phyloP scores from a whole-genome alignment of 208 protist genomes.

The Plasmodiophora brassicae region DNA sequence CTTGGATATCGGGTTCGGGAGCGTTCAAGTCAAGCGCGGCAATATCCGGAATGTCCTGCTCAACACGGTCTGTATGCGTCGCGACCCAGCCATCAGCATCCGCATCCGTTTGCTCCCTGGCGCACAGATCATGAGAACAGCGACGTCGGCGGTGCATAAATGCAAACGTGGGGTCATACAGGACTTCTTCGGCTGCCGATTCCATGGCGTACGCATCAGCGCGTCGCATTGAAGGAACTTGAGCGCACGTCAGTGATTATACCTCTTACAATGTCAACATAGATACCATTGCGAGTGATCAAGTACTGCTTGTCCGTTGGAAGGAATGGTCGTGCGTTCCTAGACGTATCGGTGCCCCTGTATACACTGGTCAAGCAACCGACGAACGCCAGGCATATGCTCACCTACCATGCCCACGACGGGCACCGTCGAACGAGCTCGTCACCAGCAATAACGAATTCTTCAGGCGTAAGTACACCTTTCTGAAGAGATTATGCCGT shows the following conservation, averaged over 20 bases:
- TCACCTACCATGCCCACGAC: conserved; percentile 88
- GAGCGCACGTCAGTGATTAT: neutral
- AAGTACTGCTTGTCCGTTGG: conserved; percentile 91
- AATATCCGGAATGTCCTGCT: conserved; percentile 56
- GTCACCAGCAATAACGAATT: conserved; percentile 88
- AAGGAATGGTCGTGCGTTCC: conserved; percentile 62
- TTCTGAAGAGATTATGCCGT: conserved; percentile 41
- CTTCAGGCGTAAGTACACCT: conserved; percentile 56
- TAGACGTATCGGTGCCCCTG: neutral
- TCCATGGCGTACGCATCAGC: neutral
- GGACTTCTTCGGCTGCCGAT: conserved; percentile 35
- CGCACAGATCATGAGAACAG: too few species aligned
- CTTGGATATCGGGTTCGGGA: neutral
- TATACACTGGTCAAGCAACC: neutral
- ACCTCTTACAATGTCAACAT: neutral
- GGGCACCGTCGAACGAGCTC: conserved; percentile 84
- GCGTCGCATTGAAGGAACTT: conserved; percentile 30
- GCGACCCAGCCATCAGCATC: conserved; percentile 49
- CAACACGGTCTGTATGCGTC: conserved; percentile 39
- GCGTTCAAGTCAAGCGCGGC: conserved; percentile 61
- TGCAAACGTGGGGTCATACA: neutral
- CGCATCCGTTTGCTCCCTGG: conserved; percentile 17
- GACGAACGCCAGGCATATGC: conserved; percentile 41
- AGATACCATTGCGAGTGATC: conserved; percentile 72
- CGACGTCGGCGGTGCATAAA: neutral